phyloP scores from a whole-genome alignment of 164 flowering plant species.

The Brasenia schreberi region DNA sequence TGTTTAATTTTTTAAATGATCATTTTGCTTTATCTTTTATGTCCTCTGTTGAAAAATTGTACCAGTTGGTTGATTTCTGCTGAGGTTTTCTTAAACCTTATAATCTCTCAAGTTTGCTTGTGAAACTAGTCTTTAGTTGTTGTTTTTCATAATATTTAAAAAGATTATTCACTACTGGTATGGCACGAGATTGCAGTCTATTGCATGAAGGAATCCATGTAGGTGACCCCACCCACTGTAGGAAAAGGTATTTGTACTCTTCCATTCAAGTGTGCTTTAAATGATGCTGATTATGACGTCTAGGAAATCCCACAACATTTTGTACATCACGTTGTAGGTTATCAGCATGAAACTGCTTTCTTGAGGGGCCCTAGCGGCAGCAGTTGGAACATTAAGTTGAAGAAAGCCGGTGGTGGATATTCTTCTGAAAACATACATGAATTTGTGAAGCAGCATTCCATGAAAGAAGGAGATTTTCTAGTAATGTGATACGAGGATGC shows the following conservation, averaged over 20 bases:
- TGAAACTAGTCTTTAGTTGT: no score
- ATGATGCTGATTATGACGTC: neutral
- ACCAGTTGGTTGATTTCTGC: no score
- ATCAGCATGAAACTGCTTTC: slow-evolving; percentile 20
- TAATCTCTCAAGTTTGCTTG: no score
- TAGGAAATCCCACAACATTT: slow-evolving; percentile 13
- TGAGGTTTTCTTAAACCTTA: no score
- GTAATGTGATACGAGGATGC: slow-evolving; percentile 54
- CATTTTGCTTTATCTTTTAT: no score
- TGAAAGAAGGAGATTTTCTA: slow-evolving; percentile 36
- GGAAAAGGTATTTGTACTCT: neutral
- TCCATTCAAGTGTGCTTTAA: neutral
- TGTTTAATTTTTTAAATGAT: no score
- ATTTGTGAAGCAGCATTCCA: slow-evolving; percentile 39
- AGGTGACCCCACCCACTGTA: no score
- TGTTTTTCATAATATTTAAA: no score
- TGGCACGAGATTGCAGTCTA: no score
- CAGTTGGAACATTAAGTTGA: slow-evolving; percentile 32
- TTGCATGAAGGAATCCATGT: no score
- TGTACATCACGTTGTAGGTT: slow-evolving; percentile 5
- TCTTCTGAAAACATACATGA: slow-evolving; percentile 34
- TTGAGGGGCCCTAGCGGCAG: slow-evolving; percentile 52
- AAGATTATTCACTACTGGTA: no score
- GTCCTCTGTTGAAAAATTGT: no score
- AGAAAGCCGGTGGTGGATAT: slow-evolving; percentile 13